These are phyloP conservation scores for Xenosphaeropsis pyriputrescens DNA, from an alignment of 2,329 filamentous ascomycete genomes.

Conservation along the genomic window DNA sequence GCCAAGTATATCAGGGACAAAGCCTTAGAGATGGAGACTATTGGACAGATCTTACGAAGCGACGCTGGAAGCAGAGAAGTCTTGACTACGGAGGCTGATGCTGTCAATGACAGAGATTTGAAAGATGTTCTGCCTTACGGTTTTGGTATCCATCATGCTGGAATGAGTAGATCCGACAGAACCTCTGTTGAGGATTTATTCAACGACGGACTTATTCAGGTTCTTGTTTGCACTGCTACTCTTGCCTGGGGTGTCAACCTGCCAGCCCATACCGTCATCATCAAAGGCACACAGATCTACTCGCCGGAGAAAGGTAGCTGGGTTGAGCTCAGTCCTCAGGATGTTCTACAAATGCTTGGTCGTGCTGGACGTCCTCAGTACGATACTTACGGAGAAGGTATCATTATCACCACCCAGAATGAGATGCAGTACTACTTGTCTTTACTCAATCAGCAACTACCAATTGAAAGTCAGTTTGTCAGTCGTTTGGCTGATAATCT, in stretches of 20 bases:
- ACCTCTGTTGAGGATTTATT: conserved; percentile 93
- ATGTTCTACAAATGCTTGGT: conserved; percentile 96
- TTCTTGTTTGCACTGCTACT: conserved; percentile 95
- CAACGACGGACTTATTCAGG: conserved; percentile 78
- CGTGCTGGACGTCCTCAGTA: conserved; percentile 93
- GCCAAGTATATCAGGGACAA: conserved; percentile 94
- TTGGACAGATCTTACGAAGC: conserved; percentile 84
- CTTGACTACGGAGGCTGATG: conserved; percentile 68
- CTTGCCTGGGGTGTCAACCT: conserved; percentile 98
- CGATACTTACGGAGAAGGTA: conserved; percentile 95
- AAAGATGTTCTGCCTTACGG: conserved; percentile 94
- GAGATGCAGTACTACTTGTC: conserved; percentile 98
- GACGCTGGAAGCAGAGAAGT: conserved; percentile 88
- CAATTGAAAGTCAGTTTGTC: conserved; percentile 92
- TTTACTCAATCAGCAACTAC: conserved; percentile 88
- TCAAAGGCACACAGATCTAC: conserved; percentile 97
- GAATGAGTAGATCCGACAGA: conserved; percentile 91
- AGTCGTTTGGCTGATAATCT: conserved; percentile 89
- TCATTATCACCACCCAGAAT: conserved; percentile 90
- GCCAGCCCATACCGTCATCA: conserved; percentile 94
- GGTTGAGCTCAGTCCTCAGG: conserved; percentile 94
- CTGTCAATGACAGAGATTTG: conserved; percentile 71
- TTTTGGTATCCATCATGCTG: conserved; percentile 95
- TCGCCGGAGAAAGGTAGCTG: conserved; percentile 97
- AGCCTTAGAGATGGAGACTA: conserved; percentile 91